A percentile compares a stretch with the other conserved stretches of the same genome.
phyloP scores from a whole-genome alignment of 306 rosid genomes.

The Begonia masoniana region DNA sequence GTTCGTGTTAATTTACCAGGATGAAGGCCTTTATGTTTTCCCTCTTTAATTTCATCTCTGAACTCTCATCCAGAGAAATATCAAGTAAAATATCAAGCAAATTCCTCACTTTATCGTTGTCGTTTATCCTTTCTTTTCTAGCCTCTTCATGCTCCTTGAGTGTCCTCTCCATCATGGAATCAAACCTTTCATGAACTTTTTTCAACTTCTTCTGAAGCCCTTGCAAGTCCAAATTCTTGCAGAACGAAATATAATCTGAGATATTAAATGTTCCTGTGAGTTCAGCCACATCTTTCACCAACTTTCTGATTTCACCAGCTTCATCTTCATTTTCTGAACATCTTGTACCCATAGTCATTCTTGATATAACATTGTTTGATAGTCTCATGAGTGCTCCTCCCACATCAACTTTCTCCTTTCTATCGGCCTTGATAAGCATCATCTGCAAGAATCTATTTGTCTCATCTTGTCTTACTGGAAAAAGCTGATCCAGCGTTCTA shows the following conservation, averaged over 20 bases:
- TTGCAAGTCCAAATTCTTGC: constrained; percentile 35
- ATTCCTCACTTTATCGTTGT: constrained; percentile 13
- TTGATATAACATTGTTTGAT: constrained; percentile 26
- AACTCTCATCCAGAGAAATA: constrained; percentile 21
- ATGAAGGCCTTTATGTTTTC: constrained; percentile 52
- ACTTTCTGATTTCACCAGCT: constrained; percentile 17
- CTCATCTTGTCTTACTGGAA: constrained; percentile 36
- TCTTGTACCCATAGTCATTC: constrained; percentile 30
- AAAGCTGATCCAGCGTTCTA: constrained; percentile 22
- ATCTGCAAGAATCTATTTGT: constrained; percentile 9
- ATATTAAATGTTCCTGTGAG: constrained; percentile 34
- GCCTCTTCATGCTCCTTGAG: constrained; percentile 31
- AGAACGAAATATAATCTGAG: constrained; percentile 45
- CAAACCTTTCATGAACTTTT: constrained; percentile 27
- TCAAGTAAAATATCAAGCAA: constrained; percentile 40
- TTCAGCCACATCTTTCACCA: constrained; percentile 25
- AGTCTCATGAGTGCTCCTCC: constrained; percentile 25
- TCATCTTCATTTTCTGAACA: constrained; percentile 22
- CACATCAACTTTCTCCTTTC: constrained; percentile 19
- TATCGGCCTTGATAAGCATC: constrained; percentile 14
- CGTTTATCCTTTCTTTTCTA: constrained; percentile 10
- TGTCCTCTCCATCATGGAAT: constrained; percentile 35
- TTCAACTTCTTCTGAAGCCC: constrained; percentile 25
- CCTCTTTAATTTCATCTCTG: constrained; percentile 32
- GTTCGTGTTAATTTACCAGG: constrained; percentile 19